Evolutionary conservation across 1,139 yeast genomes (phyloP).

Genomic region (Hansenula sp.): DNA sequence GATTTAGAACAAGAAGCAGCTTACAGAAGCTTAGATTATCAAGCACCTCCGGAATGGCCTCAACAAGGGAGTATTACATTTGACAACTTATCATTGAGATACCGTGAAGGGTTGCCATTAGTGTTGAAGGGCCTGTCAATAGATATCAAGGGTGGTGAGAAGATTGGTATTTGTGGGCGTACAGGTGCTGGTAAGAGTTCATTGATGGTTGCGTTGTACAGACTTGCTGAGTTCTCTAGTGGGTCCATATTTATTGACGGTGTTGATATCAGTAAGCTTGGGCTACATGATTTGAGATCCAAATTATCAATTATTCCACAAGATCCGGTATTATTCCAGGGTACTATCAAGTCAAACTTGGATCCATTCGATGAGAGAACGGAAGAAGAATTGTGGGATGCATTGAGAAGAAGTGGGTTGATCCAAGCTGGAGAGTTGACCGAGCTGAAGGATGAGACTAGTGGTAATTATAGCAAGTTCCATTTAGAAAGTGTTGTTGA

Average conservation of each 20-base stretch:
- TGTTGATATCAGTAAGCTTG: conserved; percentile 41
- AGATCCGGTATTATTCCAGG: conserved; percentile 53
- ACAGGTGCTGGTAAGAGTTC: conserved; percentile 63
- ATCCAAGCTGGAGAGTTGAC: conserved; percentile 33
- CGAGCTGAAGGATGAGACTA: conserved; percentile 25
- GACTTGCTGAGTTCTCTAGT: conserved; percentile 38
- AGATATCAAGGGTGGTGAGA: conserved; percentile 28
- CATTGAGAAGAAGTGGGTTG: conserved; percentile 57
- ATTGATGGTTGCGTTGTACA: conserved; percentile 49
- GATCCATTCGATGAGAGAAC: conserved; percentile 46
- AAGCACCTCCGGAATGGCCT: conserved; percentile 66
- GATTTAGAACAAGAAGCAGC: conserved; percentile 65
- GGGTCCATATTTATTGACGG: conserved; percentile 47
- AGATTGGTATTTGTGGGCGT: conserved; percentile 56
- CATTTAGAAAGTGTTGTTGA: conserved; percentile 61
- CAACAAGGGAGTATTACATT: conserved; percentile 52
- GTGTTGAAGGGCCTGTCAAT: conserved; percentile 59
- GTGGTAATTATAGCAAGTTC: conserved; percentile 46
- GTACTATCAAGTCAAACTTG: conserved; percentile 45
- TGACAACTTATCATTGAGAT: conserved; percentile 56
- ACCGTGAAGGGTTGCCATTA: conserved; percentile 72
- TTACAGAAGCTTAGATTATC: conserved; percentile 46
- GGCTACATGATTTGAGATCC: conserved; percentile 39
- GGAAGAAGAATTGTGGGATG: conserved; percentile 43
- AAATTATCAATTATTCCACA: conserved; percentile 54